Evolutionary conservation across 176 grass and related monocot genomes (phyloP).

Genomic region (Cenchrus americanus): DNA sequence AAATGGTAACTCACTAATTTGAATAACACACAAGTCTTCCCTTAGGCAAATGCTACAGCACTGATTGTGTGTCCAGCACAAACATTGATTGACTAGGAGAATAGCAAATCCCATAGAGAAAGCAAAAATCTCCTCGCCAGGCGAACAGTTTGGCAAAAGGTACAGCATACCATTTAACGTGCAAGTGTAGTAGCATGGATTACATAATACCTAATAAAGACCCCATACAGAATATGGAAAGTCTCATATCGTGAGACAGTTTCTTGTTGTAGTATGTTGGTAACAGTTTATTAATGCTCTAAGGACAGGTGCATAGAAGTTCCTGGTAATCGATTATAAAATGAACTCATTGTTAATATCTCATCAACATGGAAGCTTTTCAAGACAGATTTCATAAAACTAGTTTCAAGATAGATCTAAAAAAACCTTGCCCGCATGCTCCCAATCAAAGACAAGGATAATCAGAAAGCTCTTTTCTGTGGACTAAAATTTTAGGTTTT

Average conservation of each 20-base stretch:
- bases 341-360: background rate
- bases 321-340: background rate
- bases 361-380: background rate
- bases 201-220: background rate
- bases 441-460: background rate
- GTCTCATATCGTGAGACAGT: background rate
- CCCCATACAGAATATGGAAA: background rate
- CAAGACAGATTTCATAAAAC: background rate
- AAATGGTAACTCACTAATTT: background rate
- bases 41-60: background rate
- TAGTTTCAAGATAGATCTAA: background rate
- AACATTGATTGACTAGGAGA: too few relatives aligned
- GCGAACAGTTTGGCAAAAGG: background rate
- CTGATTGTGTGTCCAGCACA: too few relatives aligned
- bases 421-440: background rate
- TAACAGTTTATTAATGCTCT: background rate
- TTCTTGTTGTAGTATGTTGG: background rate
- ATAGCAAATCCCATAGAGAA: background rate
- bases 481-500: background rate
- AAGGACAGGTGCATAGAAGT: background rate
- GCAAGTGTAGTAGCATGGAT: background rate
- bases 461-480: background rate
- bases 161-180: background rate
- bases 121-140: background rate
- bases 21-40: background rate